phyloP scores from a whole-genome alignment of 345 rosid species.

The Acer yangbiense region DNA sequence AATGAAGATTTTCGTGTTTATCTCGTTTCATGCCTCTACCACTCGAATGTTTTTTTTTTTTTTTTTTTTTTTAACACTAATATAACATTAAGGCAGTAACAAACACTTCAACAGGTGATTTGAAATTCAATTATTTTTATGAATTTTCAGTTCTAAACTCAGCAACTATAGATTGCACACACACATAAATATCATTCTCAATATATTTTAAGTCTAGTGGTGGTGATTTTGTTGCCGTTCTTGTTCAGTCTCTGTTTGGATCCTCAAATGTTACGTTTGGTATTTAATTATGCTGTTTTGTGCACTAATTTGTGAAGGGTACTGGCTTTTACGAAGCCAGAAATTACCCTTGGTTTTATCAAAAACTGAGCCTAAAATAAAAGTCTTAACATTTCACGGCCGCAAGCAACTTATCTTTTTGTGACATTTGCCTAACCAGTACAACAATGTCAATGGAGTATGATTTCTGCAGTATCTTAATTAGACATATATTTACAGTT shows the following conservation, averaged over 20 bases:
- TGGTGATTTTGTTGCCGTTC: not conserved
- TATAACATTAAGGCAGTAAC: not conserved
- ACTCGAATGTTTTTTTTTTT: not conserved
- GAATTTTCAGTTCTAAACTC: not conserved
- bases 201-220: not conserved
- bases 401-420: not conserved
- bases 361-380: not conserved
- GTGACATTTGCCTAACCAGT: constrained; percentile 6
- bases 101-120: not conserved
- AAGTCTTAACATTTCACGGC: not conserved
- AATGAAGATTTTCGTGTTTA: not conserved
- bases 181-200: no score
- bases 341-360: constrained; percentile 1
- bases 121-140: not conserved
- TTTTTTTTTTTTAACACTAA: not conserved
- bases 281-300: not conserved
- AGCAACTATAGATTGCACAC: no score
- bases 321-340: not conserved
- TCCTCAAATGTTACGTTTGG: not conserved
- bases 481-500: constrained; percentile 19
- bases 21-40: not conserved
- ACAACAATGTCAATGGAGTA: not conserved
- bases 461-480: constrained; percentile 4
- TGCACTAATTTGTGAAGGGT: not conserved
- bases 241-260: not conserved